Base-by-base conservation (phyloP, 2,329 filamentous ascomycete species). In the Sarocladiaceae sp. region DNA sequence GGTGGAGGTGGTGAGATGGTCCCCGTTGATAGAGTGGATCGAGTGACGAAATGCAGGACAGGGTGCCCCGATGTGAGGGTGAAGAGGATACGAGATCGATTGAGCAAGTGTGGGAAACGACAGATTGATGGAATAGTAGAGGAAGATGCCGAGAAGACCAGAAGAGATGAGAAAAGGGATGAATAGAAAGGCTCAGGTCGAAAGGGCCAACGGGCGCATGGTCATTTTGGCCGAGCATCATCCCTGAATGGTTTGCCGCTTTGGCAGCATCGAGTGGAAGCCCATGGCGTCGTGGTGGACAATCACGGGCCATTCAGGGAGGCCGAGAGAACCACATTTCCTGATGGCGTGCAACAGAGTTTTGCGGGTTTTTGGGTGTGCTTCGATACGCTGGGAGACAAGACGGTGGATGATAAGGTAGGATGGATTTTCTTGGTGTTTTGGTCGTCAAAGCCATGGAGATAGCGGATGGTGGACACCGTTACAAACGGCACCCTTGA, bases 41-140 rank as follows among this genome's bases (percentile, higher is more conserved):
- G 37, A 41, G 37, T 41, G 37, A 41, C 37, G 37, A 41, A 41
- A 41, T 41, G 20, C 23, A 27, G 23, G 37, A 41, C 23, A 29
- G 15, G 37, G 15, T 9, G 23, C 23, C 23, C 34, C 34, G 19
- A 26, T n/a, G n/a, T n/a, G n/a, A n/a, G n/a, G n/a, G n/a, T n/a
- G n/a, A n/a, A n/a, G n/a, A n/a, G n/a, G 34, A 39, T 13, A 9
- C 15, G 6, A 18, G 37, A 29, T 13, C 19, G 34, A 18, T n/a
- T 20, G 7, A 26, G 16, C 19, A 24, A 41, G 19, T 15, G 37
- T 26, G 21, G 13, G 23, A 15, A n/a, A 24, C 6, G 34, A 19
- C n/a, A n/a, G n/a, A n/a, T n/a, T n/a, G n/a, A n/a, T n/a, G 13
- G 26, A 29, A 29, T 29, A 29, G 26, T 29, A n/a, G n/a, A n/a